Base-by-base conservation (phyloP, 1,284 basidiomycete species). In the Pseudozyma sp. region DNA sequence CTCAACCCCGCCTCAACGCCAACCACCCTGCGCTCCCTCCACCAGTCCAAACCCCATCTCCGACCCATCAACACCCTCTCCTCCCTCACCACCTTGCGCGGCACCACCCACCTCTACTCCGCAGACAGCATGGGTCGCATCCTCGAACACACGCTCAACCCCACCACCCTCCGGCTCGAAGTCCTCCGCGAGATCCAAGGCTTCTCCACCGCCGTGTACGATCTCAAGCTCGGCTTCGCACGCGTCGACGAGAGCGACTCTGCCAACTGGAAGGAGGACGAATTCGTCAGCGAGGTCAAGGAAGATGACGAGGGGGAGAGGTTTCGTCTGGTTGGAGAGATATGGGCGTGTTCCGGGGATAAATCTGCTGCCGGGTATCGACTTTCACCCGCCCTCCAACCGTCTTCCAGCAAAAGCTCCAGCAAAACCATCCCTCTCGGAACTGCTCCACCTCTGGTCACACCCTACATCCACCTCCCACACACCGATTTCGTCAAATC, bases 91-190 rank as follows among this genome's bases (percentile, higher is more conserved):
- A 51, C 33, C 0, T 14, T 56, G 0, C 57, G 57, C 29, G 54
- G 54, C 7, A 42, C 13, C 29, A 60, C 64, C 3, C 42, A 52
- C 0, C 34, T 78, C 42, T 76, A 69, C 43, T 72, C 73, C 5
- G 76, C 66, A 1, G 76, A 78, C 51, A 62, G 56, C 7, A 75
- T 78, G 68, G 76, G 76, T 4, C 55, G 76, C 0, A 44, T 78
- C 8, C 31, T 71, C 33, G 73, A 78, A 52, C 52, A 17, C 24
- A 40, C 40, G n/a, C 50, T 71, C 40, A 30, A 65, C 29, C 24
- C 52, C 2, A 14, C 29, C 13, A 33, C 56, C 0, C 43, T 39
- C 4, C 50, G 66, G 3, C 39, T 75, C 0, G 42, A 53, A 16
- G 49, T 58, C 4, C 13, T 29, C 1, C 68, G 73, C 10, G 76